Conservation (phyloP, 2,329 filamentous ascomycete genomes). For the Teratosphaeria zuluensis region DNA sequence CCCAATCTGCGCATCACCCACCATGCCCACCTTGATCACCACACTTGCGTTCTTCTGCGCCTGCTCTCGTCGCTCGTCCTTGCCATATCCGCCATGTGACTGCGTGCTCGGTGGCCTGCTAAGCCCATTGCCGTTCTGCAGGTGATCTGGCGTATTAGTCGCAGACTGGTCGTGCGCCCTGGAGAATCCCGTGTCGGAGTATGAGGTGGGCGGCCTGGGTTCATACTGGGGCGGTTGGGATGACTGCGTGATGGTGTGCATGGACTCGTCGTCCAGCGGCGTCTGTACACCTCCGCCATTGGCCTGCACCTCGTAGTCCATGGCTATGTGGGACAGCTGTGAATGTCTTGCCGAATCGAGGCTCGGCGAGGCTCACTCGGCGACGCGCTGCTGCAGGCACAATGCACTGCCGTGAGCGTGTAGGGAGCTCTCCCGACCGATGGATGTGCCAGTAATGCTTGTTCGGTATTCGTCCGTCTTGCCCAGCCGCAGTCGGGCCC, state of each 20-base stretch:
- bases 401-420: neutral
- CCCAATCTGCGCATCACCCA: conserved; percentile 96
- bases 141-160: conserved; percentile 29
- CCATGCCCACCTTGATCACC: conserved; percentile 99
- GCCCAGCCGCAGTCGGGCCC: neutral
- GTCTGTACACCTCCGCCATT: conserved; percentile 11
- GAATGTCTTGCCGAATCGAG: neutral
- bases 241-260: conserved; percentile 38
- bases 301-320: conserved; percentile 10
- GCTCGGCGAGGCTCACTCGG: neutral
- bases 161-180: conserved; percentile 36
- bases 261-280: conserved; percentile 37
- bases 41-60: conserved; percentile 53
- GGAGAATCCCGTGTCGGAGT: conserved; percentile 41
- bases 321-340: conserved; percentile 4
- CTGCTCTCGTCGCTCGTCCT: conserved; percentile 27
- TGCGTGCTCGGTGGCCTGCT: conserved; percentile 24
- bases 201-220: conserved; percentile 43
- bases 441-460: neutral
- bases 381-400: neutral
- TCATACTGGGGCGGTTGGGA: conserved; percentile 23
- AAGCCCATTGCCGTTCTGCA: conserved; percentile 23
- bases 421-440: neutral
- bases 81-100: conserved; percentile 21
- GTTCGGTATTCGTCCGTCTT: neutral